Evolutionary conservation across 495 filamentous ascomycete genomes (phyloP).

Genomic region (Penicillium diatomitis): DNA sequence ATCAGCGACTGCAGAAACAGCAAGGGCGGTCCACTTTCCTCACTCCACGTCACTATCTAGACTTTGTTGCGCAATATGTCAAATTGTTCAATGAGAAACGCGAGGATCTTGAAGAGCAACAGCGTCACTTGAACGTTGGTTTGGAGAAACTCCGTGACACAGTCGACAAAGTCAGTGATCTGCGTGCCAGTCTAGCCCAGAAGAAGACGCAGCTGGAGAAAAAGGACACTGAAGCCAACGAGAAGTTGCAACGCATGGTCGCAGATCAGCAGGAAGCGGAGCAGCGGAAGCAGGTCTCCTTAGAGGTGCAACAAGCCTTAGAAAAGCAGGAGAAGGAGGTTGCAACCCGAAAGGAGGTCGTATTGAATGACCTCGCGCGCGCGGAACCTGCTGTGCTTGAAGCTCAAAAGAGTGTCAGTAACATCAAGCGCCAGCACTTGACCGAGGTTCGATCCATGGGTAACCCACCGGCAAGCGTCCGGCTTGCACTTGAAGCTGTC

Average conservation of each 20-base stretch:
- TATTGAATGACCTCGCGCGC: slow-evolving; percentile 76
- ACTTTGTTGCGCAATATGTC: slow-evolving; percentile 97
- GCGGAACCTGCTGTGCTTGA: slow-evolving; percentile 91
- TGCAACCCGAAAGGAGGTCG: slow-evolving; percentile 70
- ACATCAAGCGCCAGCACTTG: slow-evolving; percentile 93
- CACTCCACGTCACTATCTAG: slow-evolving; percentile 92
- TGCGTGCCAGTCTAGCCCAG: slow-evolving; percentile 79
- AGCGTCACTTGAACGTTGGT: slow-evolving; percentile 94
- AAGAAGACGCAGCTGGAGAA: slow-evolving; percentile 89
- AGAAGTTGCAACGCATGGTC: slow-evolving; percentile 94
- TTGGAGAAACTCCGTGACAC: slow-evolving; percentile 97
- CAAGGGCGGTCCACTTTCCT: slow-evolving; percentile 86
- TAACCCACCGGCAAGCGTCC: slow-evolving; percentile 80
- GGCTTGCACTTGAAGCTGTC: slow-evolving; percentile 87
- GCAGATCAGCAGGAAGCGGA: slow-evolving; percentile 94
- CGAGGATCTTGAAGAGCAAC: slow-evolving; percentile 96
- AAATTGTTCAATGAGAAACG: slow-evolving; percentile 97
- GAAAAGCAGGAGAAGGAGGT: slow-evolving; percentile 89
- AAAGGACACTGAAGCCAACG: slow-evolving; percentile 92
- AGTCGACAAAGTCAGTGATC: slow-evolving; percentile 91
- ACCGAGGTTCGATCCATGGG: slow-evolving; percentile 97
- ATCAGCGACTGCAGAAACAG: slow-evolving; percentile 78
- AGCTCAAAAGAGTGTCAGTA: slow-evolving; percentile 90
- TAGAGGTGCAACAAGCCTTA: slow-evolving; percentile 79
- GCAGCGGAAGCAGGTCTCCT: slow-evolving; percentile 73